Evolutionary conservation across 1,284 basidiomycete genomes (phyloP).

Genomic region (Marasmius fiardii): DNA sequence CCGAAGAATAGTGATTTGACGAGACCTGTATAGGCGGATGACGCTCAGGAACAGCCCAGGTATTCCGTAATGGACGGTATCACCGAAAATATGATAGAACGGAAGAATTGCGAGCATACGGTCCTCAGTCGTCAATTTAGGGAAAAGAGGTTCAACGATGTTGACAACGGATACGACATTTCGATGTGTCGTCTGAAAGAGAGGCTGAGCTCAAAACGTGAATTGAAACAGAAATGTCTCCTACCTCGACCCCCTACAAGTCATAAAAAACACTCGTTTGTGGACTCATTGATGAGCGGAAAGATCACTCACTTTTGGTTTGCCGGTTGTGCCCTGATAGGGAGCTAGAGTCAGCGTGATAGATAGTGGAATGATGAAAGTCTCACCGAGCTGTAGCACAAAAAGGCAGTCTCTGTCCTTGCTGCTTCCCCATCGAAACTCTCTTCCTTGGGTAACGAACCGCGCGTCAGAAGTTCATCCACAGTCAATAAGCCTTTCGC

Average conservation of each 20-base stretch:
- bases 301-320: slow-evolving; percentile 41
- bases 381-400: slow-evolving; percentile 61
- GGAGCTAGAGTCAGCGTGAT: slow-evolving; percentile 1
- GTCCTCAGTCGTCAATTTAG: slow-evolving; percentile 36
- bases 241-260: slow-evolving; percentile 44
- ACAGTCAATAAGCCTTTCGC: slow-evolving; percentile 30
- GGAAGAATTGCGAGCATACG: slow-evolving; percentile 56
- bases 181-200: slow-evolving; percentile 55
- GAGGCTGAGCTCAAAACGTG: background rate
- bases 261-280: background rate
- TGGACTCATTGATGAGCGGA: background rate
- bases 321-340: slow-evolving; percentile 53
- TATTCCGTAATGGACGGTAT: background rate
- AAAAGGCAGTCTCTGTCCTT: slow-evolving; percentile 47
- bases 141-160: slow-evolving; percentile 40
- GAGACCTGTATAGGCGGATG: slow-evolving; percentile 31
- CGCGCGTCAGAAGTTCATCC: slow-evolving; percentile 41
- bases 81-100: slow-evolving; percentile 60
- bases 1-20: slow-evolving; percentile 62
- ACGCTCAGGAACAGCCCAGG: background rate
- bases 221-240: background rate
- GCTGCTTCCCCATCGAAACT: slow-evolving; percentile 44
- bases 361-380: background rate
- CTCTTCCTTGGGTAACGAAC: slow-evolving; percentile 44
- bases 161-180: slow-evolving; percentile 55